Evolutionary conservation across 2,329 filamentous ascomycete genomes (phyloP).

Genomic region (Colletotrichum viniferum): DNA sequence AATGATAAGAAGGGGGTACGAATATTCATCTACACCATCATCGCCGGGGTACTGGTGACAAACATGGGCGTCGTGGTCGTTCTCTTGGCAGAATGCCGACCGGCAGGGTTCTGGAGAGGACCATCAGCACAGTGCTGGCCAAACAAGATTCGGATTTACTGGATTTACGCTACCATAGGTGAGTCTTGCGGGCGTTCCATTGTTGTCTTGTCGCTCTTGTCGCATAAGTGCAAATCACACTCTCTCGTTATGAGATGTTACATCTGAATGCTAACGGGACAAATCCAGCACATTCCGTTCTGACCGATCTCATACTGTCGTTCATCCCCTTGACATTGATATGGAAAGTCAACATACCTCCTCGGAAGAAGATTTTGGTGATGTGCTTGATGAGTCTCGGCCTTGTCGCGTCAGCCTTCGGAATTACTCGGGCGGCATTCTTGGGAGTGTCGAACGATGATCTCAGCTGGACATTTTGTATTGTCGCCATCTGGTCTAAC

Average conservation of each 20-base stretch:
- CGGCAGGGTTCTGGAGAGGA: conserved; percentile 32
- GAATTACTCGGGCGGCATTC: conserved; percentile 24
- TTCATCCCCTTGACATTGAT: conserved; percentile 33
- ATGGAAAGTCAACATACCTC: conserved; percentile 33
- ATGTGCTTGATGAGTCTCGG: conserved; percentile 36
- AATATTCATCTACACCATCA: conserved; percentile 32
- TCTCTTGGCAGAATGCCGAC: conserved; percentile 34
- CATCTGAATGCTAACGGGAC: background rate
- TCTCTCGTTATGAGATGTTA: background rate
- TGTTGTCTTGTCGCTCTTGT: background rate
- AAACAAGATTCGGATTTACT: conserved; percentile 32
- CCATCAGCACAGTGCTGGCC: conserved; percentile 31
- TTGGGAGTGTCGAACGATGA: conserved; percentile 23
- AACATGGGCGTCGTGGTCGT: conserved; percentile 34
- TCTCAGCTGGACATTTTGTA: conserved; percentile 31
- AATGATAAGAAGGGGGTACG: conserved; percentile 35
- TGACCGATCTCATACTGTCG: conserved; percentile 27
- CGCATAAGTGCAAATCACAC: background rate
- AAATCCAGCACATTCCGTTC: conserved; percentile 24
- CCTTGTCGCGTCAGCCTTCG: conserved; percentile 25
- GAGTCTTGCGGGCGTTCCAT: background rate
- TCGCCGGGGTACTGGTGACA: conserved; percentile 31
- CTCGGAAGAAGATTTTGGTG: conserved; percentile 30
- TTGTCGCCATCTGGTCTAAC: conserved; percentile 40
- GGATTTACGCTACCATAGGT: conserved; percentile 35